Conservation (phyloP, 305 asterid species). For the Fraxinus sp. region DNA sequence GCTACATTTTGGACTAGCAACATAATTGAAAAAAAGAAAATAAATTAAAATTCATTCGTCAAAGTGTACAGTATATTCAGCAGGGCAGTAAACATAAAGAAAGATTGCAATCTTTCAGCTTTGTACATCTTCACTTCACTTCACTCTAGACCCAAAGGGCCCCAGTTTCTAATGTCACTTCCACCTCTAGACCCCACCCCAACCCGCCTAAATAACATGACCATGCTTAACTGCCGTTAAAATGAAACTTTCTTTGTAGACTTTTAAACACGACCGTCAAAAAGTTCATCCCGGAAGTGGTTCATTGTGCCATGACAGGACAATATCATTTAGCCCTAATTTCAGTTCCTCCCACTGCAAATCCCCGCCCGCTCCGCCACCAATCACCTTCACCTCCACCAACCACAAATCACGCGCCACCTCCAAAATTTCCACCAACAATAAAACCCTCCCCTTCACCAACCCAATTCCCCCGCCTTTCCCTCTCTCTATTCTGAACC, state of each 20-base stretch:
- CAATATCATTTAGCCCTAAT: slow-evolving; percentile 47
- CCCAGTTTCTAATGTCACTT: no score
- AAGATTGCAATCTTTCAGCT: background rate
- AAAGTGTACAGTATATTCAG: background rate
- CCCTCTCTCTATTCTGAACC: slow-evolving; percentile 48
- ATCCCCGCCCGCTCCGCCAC: slow-evolving; percentile 42
- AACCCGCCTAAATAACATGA: no score
- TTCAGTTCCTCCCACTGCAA: slow-evolving; percentile 63
- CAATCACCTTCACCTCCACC: slow-evolving; percentile 66
- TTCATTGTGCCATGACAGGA: slow-evolving; percentile 44
- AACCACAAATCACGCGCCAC: slow-evolving; percentile 51
- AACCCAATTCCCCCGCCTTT: slow-evolving; percentile 52
- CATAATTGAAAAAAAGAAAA: background rate
- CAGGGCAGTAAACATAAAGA: background rate
- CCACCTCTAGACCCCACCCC: no score
- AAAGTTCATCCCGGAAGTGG: background rate
- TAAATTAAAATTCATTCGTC: no score
- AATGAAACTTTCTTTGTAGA: background rate
- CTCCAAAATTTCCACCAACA: slow-evolving; percentile 51
- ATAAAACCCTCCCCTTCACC: slow-evolving; percentile 49
- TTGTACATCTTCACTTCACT: background rate
- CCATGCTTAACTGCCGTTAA: no score
- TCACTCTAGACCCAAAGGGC: background rate
- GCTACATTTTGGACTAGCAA: no score
- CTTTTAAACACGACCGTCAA: background rate